Evolutionary conservation across 805 yeast species (phyloP), one percentile per base, ranked within the genome.

Genomic region (Priceomyces castillae): DNA sequence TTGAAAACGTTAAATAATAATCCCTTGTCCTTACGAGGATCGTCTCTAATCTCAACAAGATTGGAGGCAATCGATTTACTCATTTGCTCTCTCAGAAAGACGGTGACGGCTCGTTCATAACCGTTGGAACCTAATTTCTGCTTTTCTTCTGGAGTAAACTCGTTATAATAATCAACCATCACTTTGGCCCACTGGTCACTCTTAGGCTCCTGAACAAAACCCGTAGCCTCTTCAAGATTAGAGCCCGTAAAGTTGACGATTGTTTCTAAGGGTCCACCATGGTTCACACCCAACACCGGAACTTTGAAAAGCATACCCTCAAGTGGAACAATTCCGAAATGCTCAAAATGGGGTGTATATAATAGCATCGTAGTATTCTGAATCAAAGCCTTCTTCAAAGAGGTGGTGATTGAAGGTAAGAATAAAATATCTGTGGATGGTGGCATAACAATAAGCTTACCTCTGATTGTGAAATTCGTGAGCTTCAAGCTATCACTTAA

Each of bases 311-410:
- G 74, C 97, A 94, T 90, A 10, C 96, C 90, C 61, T 94, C 99
- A 12, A 94, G 73, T 1, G 99, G 99, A 7, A 94, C 99, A 50
- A 94, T 94, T 11, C 99, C 99, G 59, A 94, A 94, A 66, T 94
- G 99, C 62, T 94, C 99, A 54, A 77, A 77, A 0, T 86, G 74
- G 2, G 99, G 99, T 0, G 99, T 94, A 59, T 94, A 94, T 36
- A 90, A 65, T 17, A 94, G 71, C 43, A 86, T 52, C 37, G 76
- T 74, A 2, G 90, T 73, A 7, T 69, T 62, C 30, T 74, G 60
- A 26, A 94, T 66, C 20, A 94, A 71, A 2, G 75, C 58, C 73
- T 81, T 63, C 46, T 89, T 88, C 46, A 86, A 59, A 2, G 74
- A 59, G 1, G 89, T 73, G 33, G 86, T 75, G 7, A 92, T 78